Percentiles rank a stretch among this genome's conserved stretches.
These are phyloP conservation scores for Sungouiozyma ichnusensis DNA, from an alignment of 805 yeast species.

Conservation along the genomic window DNA sequence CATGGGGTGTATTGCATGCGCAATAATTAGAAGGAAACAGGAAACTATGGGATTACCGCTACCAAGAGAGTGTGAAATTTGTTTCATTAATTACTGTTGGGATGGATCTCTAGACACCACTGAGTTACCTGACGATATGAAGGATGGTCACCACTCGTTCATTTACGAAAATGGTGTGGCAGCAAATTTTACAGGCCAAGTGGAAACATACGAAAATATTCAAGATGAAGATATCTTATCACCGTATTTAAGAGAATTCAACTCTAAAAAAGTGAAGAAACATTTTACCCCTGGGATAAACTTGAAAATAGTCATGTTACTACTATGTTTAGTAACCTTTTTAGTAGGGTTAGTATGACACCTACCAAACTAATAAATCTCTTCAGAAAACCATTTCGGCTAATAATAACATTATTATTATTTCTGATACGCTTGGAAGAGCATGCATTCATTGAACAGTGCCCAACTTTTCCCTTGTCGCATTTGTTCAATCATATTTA, in stretches of 20 bases:
- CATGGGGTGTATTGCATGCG: constrained; percentile 73
- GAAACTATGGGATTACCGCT: constrained; percentile 54
- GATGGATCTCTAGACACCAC: constrained; percentile 36
- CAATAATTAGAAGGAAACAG: constrained; percentile 65
- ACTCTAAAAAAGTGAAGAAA: constrained; percentile 4
- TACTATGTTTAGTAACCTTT: constrained; percentile 9
- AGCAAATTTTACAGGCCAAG: neutral
- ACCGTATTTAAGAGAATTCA: constrained; percentile 7
- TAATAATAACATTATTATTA: neutral
- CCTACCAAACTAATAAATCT: neutral
- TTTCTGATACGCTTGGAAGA: neutral
- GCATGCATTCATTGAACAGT: constrained; percentile 1
- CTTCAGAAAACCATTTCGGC: too few species aligned
- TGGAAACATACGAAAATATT: neutral
- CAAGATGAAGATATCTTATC: constrained; percentile 1
- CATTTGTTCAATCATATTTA: neutral
- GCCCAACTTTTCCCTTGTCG: neutral
- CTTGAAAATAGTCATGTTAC: constrained; percentile 7
- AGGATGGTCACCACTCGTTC: constrained; percentile 12
- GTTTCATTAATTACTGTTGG: constrained; percentile 65
- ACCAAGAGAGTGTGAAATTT: constrained; percentile 56
- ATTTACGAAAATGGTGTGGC: constrained; percentile 8
- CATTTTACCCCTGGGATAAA: constrained; percentile 3
- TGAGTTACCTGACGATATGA: constrained; percentile 14
- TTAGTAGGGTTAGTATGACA: constrained; percentile 5